Evolutionary conservation across 257 asterid genomes (phyloP), one percentile per base, ranked within the genome.

Genomic region (Solanum chmielewskii): DNA sequence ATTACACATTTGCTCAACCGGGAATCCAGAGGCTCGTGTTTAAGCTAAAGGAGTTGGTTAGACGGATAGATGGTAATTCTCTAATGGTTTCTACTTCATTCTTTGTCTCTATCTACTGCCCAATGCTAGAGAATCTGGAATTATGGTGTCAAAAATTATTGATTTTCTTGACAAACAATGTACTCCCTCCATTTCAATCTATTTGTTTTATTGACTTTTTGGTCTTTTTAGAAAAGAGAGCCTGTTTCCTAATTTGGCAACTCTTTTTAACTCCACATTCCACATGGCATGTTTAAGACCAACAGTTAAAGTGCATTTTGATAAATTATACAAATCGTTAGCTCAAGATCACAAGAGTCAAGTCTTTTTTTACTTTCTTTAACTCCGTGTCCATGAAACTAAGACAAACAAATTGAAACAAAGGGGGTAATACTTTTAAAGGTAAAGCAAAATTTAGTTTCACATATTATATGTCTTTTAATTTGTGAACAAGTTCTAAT

Each of bases 1-100:
- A 97, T 91, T 97, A 97, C 93, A 97, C 99, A 23, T 97, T 97
- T 92, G 99, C 99, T 69, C 99, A 97, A 91, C 99, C 99, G 18
- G 99, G 99, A 92, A 97, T 97, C 86, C 99, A 97, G 85, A 90
- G 98, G 60, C 98, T 97, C 74, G 99, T 97, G 89, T 97, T 95
- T 91, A 95, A 95, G 94, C 94, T 97, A 86, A 95, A 95, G 98
- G 99, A 97, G 89, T 83, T 97, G 92, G 97, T 97, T 86, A 91
- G 99, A 89, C 93, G 99, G 90, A 97, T 97, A 81, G 98, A 97
- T 89, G 99, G 98, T 96, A 93, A 80, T 88, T 64, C 45, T 37
- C 64, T 84, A 56, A 44, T n/a, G 27, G 60, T 81, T 74, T 62
- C 45, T 87, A 71, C 35, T 44, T 62, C 52, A 23, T 21, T 20